A percentile compares a stretch with the other conserved stretches of the same genome.
Evolutionary conservation across 2,329 filamentous ascomycete genomes (phyloP).

Genomic region (Penicillium griseofulvum): DNA sequence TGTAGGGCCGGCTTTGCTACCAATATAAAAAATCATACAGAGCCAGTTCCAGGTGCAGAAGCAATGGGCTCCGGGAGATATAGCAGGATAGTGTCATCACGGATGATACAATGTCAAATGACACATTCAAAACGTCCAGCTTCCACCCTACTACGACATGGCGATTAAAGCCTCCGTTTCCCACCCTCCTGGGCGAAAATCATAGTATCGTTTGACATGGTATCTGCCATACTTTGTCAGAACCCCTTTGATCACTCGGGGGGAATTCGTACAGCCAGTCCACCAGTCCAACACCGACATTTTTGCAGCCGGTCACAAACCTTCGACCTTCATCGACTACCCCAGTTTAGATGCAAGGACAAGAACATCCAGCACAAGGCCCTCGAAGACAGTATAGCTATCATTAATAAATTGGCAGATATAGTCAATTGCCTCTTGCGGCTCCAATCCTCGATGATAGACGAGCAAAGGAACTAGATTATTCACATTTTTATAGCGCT

Average conservation of each 20-base stretch:
- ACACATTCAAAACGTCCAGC: neutral
- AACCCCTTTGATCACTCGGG: neutral
- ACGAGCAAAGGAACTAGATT: neutral
- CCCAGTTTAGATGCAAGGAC: neutral
- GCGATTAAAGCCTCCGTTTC: too few relatives aligned
- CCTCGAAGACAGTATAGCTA: too few relatives aligned
- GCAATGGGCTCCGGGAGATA: neutral
- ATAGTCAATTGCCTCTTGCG: neutral
- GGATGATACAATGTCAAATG: neutral
- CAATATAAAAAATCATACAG: constrained; percentile 11
- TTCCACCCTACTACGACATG: too few relatives aligned
- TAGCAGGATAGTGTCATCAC: neutral
- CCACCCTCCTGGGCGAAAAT: too few relatives aligned
- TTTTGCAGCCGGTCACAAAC: neutral
- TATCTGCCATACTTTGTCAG: neutral
- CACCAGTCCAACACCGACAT: neutral
- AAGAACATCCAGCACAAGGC: neutral
- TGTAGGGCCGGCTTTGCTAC: constrained; percentile 5
- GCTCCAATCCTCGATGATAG: neutral
- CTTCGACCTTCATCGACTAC: neutral
- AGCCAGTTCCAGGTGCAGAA: neutral
- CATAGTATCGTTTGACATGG: too few relatives aligned
- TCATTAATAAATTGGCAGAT: too few relatives aligned
- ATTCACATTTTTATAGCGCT: neutral
- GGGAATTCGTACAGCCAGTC: neutral